Evolutionary conservation across 2,329 filamentous ascomycete genomes (phyloP), one percentile per base, ranked within the genome.

Genomic region (Penicillium sp.): DNA sequence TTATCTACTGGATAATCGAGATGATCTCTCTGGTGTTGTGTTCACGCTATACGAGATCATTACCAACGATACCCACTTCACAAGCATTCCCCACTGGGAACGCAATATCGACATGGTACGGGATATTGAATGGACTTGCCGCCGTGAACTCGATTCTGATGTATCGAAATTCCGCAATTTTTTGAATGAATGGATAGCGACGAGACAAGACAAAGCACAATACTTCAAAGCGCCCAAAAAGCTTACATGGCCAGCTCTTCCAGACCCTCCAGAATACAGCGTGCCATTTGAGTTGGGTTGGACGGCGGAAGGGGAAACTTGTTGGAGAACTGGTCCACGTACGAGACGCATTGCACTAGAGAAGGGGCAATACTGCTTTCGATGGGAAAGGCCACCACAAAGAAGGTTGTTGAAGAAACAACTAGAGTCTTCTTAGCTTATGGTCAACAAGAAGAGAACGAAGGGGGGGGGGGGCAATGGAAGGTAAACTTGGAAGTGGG

Each of bases 11-110:
- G 22, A 61, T 11, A 55, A 48, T 34, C 62, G 62, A 60, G 63
- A 68, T 46, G 61, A 67, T 43, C 53, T 68, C n/a, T 55, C 48
- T 56, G 48, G 56, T 31, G 57, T 67, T 45, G 54, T 60, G 14
- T 68, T 67, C 47, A 66, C 59, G 34, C 45, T 67, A 32, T 65
- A 69, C 50, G 60, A 67, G 48, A 54, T 68, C 5, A 62, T 68
- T 56, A 66, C 63, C 4, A 61, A 65, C 47, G 59, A 69, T 57
- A 56, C 38, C 39, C 46, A 45, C 27, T 67, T 69, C 41, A 45
- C 58, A 16, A 56, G 48, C 31, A 64, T 66, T 21, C 58, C 63
- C 36, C 45, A 63, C 52, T 64, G 50, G 60, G 50, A 68, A 5
- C 57, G 61, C 50, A 63, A 53, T 32, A 60, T 67, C 8, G 58